Evolutionary conservation across 2,329 filamentous ascomycete genomes (phyloP).

Genomic region (Clathrospora elynae): DNA sequence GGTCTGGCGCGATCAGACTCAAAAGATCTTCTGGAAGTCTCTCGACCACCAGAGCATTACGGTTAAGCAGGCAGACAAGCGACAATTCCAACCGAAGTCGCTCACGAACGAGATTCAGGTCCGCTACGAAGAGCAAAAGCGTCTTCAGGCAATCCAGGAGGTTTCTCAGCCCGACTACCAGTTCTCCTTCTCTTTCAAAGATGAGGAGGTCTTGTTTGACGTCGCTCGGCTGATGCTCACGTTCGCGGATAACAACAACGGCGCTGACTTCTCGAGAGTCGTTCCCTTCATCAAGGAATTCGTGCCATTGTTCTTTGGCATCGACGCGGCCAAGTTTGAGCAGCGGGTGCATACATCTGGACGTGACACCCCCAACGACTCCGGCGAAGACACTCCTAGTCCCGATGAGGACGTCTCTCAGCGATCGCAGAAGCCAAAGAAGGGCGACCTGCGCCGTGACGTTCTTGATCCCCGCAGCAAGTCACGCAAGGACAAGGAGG

Average conservation of each 20-base stretch:
- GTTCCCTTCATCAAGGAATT: slow-evolving; percentile 57
- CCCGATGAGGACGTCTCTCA: slow-evolving; percentile 75
- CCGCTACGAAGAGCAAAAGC: slow-evolving; percentile 88
- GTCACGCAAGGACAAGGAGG: slow-evolving; percentile 75
- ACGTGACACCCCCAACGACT: slow-evolving; percentile 47
- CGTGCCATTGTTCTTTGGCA: slow-evolving; percentile 56
- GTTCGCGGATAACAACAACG: slow-evolving; percentile 51
- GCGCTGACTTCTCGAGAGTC: slow-evolving; percentile 52
- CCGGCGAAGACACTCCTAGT: slow-evolving; percentile 66
- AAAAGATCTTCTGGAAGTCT: slow-evolving; percentile 93
- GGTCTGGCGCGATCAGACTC: slow-evolving; percentile 95
- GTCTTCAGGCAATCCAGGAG: slow-evolving; percentile 65
- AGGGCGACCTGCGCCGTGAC: slow-evolving; percentile 74
- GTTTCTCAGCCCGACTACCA: slow-evolving; percentile 70
- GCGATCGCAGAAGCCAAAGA: slow-evolving; percentile 67
- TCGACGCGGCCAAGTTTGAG: slow-evolving; percentile 62
- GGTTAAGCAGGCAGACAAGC: slow-evolving; percentile 87
- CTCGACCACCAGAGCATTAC: slow-evolving; percentile 95
- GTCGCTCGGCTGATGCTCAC: slow-evolving; percentile 53
- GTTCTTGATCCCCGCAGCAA: slow-evolving; percentile 82
- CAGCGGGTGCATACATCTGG: slow-evolving; percentile 63
- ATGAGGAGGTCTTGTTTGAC: slow-evolving; percentile 59
- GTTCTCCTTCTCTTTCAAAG: slow-evolving; percentile 73
- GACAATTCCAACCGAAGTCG: slow-evolving; percentile 86
- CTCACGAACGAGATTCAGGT: slow-evolving; percentile 89